Conservation (phyloP, 108 stramenopile species). For the Nitzschia sp. region DNA sequence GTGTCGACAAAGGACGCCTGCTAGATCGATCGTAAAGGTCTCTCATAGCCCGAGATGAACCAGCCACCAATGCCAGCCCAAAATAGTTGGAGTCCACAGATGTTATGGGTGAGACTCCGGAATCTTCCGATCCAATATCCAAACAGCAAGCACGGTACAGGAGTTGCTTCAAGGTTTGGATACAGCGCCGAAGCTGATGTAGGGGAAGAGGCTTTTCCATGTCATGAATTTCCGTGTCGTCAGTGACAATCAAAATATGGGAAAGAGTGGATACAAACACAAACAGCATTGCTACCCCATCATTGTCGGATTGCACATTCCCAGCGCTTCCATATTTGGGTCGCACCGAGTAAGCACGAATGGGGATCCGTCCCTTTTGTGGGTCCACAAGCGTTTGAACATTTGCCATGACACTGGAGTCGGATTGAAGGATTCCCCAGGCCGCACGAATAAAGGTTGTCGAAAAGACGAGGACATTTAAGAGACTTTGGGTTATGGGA, state of each 20-base stretch:
- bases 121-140: slow-evolving; percentile 35
- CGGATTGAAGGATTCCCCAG: slow-evolving; percentile 73
- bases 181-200: slow-evolving; percentile 77
- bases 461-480: slow-evolving; percentile 80
- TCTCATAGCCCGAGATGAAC: slow-evolving; percentile 60
- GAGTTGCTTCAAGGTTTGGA: slow-evolving; percentile 72
- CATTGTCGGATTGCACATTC: slow-evolving; percentile 20
- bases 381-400: slow-evolving; percentile 53
- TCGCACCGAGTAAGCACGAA: slow-evolving; percentile 24
- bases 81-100: slow-evolving; percentile 51
- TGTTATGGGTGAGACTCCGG: slow-evolving; percentile 2
- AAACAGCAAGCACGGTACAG: slow-evolving; percentile 74
- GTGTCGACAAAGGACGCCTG: slow-evolving; percentile 72
- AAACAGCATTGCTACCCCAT: slow-evolving; percentile 60
- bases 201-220: slow-evolving; percentile 76
- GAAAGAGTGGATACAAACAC: slow-evolving; percentile 62
- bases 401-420: slow-evolving; percentile 44
- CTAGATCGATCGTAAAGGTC: slow-evolving; percentile 84
- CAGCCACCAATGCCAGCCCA: slow-evolving; percentile 65
- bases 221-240: slow-evolving; percentile 87
- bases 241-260: slow-evolving; percentile 83
- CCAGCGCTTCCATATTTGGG: slow-evolving; percentile 9
- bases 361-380: slow-evolving; percentile 32
- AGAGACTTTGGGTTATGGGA: slow-evolving; percentile 54
- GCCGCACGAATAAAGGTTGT: slow-evolving; percentile 51